Evolutionary conservation across 2,329 filamentous ascomycete species (phyloP).

Genomic region (Hymenoscyphus scutula): DNA sequence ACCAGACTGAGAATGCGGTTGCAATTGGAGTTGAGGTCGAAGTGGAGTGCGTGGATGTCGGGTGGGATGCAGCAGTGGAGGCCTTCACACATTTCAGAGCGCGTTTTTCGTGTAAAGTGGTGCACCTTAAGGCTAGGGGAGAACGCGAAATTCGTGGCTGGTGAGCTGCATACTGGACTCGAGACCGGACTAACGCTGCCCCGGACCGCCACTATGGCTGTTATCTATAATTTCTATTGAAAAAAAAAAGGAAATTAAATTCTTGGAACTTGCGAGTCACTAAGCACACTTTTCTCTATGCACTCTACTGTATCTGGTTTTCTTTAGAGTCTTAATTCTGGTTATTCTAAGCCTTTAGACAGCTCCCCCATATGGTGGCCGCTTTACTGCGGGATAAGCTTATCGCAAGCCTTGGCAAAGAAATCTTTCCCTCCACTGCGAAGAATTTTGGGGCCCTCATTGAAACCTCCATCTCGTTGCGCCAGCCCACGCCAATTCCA

Average conservation of each 20-base stretch:
- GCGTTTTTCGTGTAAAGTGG: too few species aligned
- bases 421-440: conserved; percentile 11
- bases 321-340: background rate
- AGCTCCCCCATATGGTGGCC: background rate
- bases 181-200: background rate
- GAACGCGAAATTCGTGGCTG: background rate
- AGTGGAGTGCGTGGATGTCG: background rate
- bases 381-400: conserved; percentile 8
- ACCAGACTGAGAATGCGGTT: background rate
- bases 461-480: conserved; percentile 6
- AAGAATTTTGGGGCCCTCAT: background rate
- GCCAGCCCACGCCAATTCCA: conserved; percentile 3
- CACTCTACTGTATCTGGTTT: background rate
- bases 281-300: background rate
- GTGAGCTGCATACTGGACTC: background rate
- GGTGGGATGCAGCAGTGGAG: too few species aligned
- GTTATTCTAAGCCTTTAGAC: background rate
- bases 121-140: too few species aligned
- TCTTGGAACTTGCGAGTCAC: background rate
- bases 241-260: background rate
- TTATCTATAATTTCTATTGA: too few species aligned
- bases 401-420: conserved; percentile 16
- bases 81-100: too few species aligned
- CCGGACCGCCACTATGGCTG: background rate
- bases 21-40: background rate